A percentile compares a stretch with the other conserved stretches of the same genome.
These are phyloP conservation scores for Hericium alpestre DNA, from an alignment of 768 basidiomycete species.

Conservation along the genomic window DNA sequence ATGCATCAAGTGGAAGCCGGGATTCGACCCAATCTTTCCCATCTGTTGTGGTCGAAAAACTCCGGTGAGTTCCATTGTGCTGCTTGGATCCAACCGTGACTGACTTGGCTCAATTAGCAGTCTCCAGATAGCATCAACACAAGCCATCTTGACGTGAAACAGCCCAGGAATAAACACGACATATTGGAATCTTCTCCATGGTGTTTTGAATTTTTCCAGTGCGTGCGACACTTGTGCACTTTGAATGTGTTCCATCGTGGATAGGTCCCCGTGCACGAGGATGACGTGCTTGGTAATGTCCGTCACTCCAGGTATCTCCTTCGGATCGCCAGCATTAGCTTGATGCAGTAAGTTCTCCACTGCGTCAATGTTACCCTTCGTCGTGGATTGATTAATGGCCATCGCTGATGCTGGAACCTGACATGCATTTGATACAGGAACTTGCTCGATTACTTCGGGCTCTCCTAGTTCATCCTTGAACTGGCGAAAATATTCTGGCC, in stretches of 20 bases:
- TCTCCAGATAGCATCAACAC: slow-evolving; percentile 5
- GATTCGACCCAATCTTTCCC: slow-evolving; percentile 14
- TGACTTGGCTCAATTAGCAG: slow-evolving; percentile 3
- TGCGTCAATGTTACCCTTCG: too few species aligned
- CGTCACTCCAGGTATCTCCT: too few species aligned
- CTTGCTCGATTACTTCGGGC: not conserved
- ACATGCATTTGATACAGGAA: not conserved
- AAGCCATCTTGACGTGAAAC: slow-evolving; percentile 25
- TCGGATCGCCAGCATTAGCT: too few species aligned
- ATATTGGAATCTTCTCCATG: not conserved
- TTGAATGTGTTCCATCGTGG: too few species aligned
- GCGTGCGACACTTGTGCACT: too few species aligned
- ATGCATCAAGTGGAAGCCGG: slow-evolving; percentile 22
- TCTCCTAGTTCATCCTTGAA: not conserved
- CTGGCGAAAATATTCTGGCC: not conserved
- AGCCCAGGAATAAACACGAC: slow-evolving; percentile 15
- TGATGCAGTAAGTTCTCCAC: too few species aligned
- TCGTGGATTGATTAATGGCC: too few species aligned
- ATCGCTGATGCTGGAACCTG: too few species aligned
- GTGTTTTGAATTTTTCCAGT: too few species aligned
- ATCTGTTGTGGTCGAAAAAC: slow-evolving; percentile 19
- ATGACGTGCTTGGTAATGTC: too few species aligned
- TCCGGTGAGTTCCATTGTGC: slow-evolving; percentile 9
- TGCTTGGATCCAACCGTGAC: slow-evolving; percentile 7
- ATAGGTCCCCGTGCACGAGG: too few species aligned